Evolutionary conservation across 1,139 yeast species (phyloP).

Genomic region (Chernovozyma aurita): DNA sequence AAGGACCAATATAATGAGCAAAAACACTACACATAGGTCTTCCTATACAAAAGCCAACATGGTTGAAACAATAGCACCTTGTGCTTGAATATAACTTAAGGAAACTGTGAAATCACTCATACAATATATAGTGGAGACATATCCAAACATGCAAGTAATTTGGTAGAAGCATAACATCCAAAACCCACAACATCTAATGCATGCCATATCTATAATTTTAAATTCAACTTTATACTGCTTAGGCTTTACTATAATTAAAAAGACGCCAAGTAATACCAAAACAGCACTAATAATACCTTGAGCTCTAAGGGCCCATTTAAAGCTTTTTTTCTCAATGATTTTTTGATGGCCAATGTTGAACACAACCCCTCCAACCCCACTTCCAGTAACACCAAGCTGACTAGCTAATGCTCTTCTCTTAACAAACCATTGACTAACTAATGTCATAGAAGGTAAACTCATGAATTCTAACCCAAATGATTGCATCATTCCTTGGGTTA

Average conservation of each 20-base stretch:
- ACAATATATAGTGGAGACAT: constrained; percentile 33
- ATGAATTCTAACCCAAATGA: constrained; percentile 25
- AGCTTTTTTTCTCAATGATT: constrained; percentile 17
- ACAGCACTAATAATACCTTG: constrained; percentile 28
- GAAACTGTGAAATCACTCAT: constrained; percentile 28
- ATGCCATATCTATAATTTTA: constrained; percentile 18
- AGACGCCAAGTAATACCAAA: constrained; percentile 20
- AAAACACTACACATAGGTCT: constrained; percentile 45
- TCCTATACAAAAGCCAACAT: constrained; percentile 38
- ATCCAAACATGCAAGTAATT: constrained; percentile 35
- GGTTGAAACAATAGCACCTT: constrained; percentile 49
- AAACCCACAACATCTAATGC: constrained; percentile 24
- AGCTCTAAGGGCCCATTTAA: constrained; percentile 40
- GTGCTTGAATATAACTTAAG: constrained; percentile 23
- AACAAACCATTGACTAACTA: constrained; percentile 61
- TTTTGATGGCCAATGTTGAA: constrained; percentile 28
- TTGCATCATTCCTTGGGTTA: constrained; percentile 28
- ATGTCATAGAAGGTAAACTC: constrained; percentile 32
- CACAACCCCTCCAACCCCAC: constrained; percentile 27
- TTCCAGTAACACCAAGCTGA: constrained; percentile 52
- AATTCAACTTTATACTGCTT: constrained; percentile 16
- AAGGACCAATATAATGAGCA: constrained; percentile 44
- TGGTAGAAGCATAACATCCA: constrained; percentile 16
- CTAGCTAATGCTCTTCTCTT: constrained; percentile 53
- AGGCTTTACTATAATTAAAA: constrained; percentile 13